Percentiles rank a stretch among this genome's conserved stretches.
These are phyloP conservation scores for Podaxis mareebaensis DNA, from an alignment of 768 basidiomycete species.

Conservation along the genomic window DNA sequence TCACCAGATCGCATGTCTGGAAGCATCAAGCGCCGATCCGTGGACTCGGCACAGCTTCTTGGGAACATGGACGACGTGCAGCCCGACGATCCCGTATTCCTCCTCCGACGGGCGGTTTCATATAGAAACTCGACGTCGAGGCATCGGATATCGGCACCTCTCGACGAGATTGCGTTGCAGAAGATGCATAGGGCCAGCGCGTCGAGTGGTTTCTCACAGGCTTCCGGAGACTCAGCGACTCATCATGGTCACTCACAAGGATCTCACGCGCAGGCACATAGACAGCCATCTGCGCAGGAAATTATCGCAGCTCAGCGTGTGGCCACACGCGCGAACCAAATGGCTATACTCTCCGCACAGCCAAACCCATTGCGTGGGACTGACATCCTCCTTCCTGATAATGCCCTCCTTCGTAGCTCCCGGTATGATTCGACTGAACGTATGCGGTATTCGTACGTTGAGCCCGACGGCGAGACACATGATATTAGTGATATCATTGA, in stretches of 20 bases:
- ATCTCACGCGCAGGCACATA: conserved; percentile 31
- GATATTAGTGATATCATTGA: conserved; percentile 95
- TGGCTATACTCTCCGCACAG: conserved; percentile 79
- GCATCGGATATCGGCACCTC: conserved; percentile 69
- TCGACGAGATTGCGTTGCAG: conserved; percentile 82
- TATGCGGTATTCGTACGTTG: conserved; percentile 93
- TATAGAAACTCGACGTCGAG: conserved; percentile 74
- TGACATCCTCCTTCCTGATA: conserved; percentile 85
- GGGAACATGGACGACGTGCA: conserved; percentile 74
- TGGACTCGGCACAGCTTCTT: conserved; percentile 75
- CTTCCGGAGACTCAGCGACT: conserved; percentile 3
- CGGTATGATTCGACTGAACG: conserved; percentile 68
- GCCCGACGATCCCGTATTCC: conserved; percentile 84
- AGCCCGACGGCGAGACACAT: conserved; percentile 85
- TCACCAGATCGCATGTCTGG: conserved; percentile 57
- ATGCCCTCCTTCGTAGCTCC: conserved; percentile 82
- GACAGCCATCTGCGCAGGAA: conserved; percentile 68
- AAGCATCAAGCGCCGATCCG: conserved; percentile 79
- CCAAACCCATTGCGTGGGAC: conserved; percentile 84
- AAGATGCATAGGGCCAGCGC: conserved; percentile 69
- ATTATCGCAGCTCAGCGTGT: conserved; percentile 94
- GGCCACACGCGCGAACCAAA: conserved; percentile 81
- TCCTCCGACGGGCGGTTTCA: conserved; percentile 79
- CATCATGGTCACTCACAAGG: conserved; percentile 27
- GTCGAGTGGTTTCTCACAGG: conserved; percentile 56